Evolutionary conservation across 208 protist species (phyloP), one percentile per base, ranked within the genome.

Genomic region (Trypanosoma cruzi): DNA sequence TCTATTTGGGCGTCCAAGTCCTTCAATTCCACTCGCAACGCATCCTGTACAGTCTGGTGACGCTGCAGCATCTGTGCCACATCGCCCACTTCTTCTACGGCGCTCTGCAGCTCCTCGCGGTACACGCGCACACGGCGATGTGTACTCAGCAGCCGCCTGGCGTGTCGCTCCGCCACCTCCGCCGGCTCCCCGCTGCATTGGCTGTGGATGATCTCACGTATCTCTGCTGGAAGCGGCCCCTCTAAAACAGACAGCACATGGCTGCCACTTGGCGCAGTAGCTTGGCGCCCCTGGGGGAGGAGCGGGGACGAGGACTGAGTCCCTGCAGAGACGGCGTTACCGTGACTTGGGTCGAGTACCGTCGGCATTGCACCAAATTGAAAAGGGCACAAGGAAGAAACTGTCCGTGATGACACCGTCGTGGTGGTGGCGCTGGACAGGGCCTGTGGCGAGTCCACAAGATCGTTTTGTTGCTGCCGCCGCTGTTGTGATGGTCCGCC

Each of bases 111-210:
- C 73, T 95, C 90, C 29, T 88, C 86, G 10, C 87, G 80, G 62
- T 95, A 95, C 2, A 95, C 90, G 57, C 82, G 81, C 22, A 93
- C 67, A 24, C 90, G 85, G 4, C 87, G 85, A 44, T 65, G 83
- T 22, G 85, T 92, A 79, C 90, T 95, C 40, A 95, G 71, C 53
- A 95, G 77, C 4, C 87, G 82, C 4, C 90, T 80, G 0, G 90
- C 86, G 50, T 95, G 83, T 28, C 81, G 77, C 84, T 95, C 90
- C 1, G 84, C 84, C 18, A 81, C 71, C 18, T 91, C 90, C 16
- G 71, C 66, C 0, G 49, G 52, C 31, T 78, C 73, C 13, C 63
- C 60, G 10, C 48, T 40, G 59, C 88, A 93, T 42, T 67, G 71
- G 31, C 60, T 64, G 14, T 79, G 68, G 54, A 94, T 91, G 40